Conservation (phyloP, 306 rosid genomes). For the Elaeagnus macrophylla region DNA sequence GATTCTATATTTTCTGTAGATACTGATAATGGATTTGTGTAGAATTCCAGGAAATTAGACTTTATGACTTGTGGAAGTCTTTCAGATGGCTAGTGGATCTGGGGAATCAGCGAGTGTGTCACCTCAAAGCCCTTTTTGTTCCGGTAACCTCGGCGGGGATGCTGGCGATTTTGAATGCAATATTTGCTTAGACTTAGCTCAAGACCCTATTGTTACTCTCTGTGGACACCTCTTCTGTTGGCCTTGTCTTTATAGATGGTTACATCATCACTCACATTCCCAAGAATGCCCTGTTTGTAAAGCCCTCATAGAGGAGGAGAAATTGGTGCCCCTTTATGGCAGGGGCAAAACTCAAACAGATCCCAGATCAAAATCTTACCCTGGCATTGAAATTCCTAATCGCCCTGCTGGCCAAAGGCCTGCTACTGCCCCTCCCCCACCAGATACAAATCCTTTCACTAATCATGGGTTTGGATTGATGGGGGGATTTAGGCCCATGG, state of each 20-base stretch:
- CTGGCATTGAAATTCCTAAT: conserved; percentile 53
- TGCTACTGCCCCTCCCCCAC: conserved; percentile 61
- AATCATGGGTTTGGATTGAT: conserved; percentile 57
- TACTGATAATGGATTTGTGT: no score
- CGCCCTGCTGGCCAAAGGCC: conserved; percentile 82
- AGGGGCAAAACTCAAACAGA: conserved; percentile 75
- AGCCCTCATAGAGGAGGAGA: conserved; percentile 75
- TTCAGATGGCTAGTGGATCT: conserved; percentile 55
- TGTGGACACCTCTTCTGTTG: conserved; percentile 94
- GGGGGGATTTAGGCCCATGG: conserved; percentile 65
- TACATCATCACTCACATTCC: conserved; percentile 62
- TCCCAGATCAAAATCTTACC: conserved; percentile 70
- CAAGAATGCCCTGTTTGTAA: conserved; percentile 82
- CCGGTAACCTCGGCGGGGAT: conserved; percentile 27
- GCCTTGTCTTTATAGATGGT: conserved; percentile 92
- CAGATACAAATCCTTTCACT: conserved; percentile 52
- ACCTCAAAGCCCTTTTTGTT: conserved; percentile 51
- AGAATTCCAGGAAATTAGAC: no score
- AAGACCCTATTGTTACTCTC: conserved; percentile 74
- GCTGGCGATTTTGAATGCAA: conserved; percentile 78
- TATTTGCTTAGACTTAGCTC: conserved; percentile 84
- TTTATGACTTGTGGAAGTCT: no score
- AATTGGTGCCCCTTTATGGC: conserved; percentile 75
- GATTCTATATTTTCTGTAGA: no score
- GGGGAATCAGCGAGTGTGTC: conserved; percentile 61